Base-by-base conservation (phyloP, 1,139 yeast species). In the Groenewaldozyma sp. region DNA sequence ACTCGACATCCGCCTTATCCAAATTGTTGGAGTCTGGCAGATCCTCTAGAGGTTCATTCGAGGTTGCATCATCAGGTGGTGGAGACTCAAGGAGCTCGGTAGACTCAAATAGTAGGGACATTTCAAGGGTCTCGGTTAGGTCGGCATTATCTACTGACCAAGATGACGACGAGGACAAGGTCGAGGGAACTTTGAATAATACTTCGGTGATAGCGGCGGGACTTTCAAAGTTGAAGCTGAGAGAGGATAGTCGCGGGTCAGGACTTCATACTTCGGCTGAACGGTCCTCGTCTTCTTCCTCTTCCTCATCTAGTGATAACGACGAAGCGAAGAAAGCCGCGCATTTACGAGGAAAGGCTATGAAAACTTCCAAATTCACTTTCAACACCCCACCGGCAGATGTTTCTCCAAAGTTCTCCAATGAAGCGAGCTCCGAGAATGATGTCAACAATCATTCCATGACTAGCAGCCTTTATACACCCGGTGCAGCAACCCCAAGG, bases 401-500 rank as follows among this genome's bases (percentile, higher is more conserved):
- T n/a, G n/a, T n/a, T n/a, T n/a, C n/a, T n/a, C n/a, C n/a, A n/a
- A n/a, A n/a, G n/a, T n/a, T n/a, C n/a, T n/a, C n/a, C n/a, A n/a
- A n/a, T n/a, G n/a, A n/a, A n/a, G n/a, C n/a, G n/a, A n/a, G n/a
- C n/a, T n/a, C n/a, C n/a, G n/a, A n/a, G n/a, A n/a, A n/a, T n/a
- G n/a, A n/a, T n/a, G n/a, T n/a, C n/a, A n/a, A n/a, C 26, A 7
- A 22, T 11, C 26, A 22, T 11, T 7, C 26, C 26, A 7, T 22
- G 26, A 22, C 26, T 22, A 7, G 26, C 26, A 22, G 26, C 11
- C 26, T 7, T n/a, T n/a, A n/a, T 20, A 26, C 24, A 10, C 26
- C 26, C 24, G 31, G 31, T 13, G 16, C 27, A 5, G 17, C 26
- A 13, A 27, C 31, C 18, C 34, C 38, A 4, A 29, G 34, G 39